phyloP scores from a whole-genome alignment of 176 grass and related monocot genomes.

The Alloteropsis semialata region DNA sequence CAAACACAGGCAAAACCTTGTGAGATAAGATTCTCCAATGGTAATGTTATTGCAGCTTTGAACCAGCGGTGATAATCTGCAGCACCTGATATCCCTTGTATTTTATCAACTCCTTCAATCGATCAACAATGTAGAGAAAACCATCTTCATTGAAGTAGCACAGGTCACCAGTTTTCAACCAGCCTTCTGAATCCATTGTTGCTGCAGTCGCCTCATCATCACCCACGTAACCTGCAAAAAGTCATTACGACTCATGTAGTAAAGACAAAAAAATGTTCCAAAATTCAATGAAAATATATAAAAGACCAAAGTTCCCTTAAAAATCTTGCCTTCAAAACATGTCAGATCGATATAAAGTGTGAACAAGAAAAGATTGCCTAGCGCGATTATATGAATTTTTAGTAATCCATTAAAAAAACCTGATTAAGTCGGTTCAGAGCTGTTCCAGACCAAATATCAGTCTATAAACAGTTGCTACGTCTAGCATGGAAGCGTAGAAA shows the following conservation, averaged over 20 bases:
- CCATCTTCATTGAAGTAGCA: conserved; percentile 74
- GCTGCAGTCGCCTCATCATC: conserved; percentile 46
- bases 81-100: conserved; percentile 77
- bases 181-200: conserved; percentile 53
- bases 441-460: neutral
- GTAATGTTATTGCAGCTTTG: neutral
- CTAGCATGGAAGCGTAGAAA: conserved; percentile 1
- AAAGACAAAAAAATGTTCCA: neutral
- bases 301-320: neutral
- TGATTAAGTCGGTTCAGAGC: neutral
- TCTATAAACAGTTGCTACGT: conserved; percentile 6
- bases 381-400: neutral
- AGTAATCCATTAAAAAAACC: neutral
- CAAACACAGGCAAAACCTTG: neutral
- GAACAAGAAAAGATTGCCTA: neutral
- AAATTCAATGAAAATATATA: neutral
- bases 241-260: neutral
- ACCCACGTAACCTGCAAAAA: conserved; percentile 53
- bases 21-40: neutral
- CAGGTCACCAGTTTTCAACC: conserved; percentile 73
- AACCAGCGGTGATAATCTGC: neutral
- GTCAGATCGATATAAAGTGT: neutral
- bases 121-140: conserved; percentile 65
- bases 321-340: neutral
- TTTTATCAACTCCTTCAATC: conserved; percentile 77